Conservation (phyloP, 305 asterid genomes). For the Solanum hybrid region DNA sequence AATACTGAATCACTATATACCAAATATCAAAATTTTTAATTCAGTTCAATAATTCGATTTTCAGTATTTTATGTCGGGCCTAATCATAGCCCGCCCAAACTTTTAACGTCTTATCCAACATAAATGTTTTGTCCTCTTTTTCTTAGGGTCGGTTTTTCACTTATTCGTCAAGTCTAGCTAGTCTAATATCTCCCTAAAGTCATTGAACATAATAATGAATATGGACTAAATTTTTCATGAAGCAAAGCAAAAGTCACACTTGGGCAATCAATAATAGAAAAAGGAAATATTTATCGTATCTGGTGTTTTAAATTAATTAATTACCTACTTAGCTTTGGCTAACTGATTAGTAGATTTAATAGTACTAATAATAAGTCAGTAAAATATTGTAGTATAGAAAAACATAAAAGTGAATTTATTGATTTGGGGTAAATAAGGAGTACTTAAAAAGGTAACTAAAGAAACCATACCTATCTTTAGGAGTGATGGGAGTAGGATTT, state of each 20-base stretch:
- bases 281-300: not conserved
- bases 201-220: not conserved
- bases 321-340: not conserved
- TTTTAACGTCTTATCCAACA: not conserved
- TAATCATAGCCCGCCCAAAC: not conserved
- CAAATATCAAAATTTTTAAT: accelerated
- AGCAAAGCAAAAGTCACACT: not conserved
- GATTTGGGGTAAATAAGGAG: not conserved
- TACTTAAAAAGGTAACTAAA: not conserved
- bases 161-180: not conserved
- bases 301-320: not conserved
- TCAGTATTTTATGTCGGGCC: not conserved
- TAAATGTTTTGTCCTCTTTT: not conserved
- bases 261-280: not conserved
- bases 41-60: not conserved
- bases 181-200: not conserved
- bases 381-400: not conserved
- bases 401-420: not conserved
- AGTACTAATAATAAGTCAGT: not conserved
- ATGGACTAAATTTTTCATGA: not conserved
- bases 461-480: not conserved
- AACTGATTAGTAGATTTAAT: not conserved
- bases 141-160: not conserved
- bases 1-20: accelerated
- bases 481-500: not conserved